phyloP scores from a whole-genome alignment of 495 filamentous ascomycete species.

The Thozetella sp. region DNA sequence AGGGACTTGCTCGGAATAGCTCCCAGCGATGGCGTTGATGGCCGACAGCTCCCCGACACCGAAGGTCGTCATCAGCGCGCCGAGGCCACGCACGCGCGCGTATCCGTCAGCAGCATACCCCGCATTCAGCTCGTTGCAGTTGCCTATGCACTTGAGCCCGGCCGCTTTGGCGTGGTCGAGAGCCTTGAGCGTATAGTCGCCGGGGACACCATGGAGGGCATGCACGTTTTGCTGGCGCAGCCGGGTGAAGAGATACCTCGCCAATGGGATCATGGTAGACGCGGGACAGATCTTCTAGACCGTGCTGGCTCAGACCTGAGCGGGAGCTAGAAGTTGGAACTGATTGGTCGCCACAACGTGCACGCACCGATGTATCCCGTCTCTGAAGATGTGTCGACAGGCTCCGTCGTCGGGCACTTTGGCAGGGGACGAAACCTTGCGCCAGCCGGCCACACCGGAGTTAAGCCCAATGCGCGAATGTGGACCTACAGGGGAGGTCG shows the following conservation, averaged over 20 bases:
- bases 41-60: slow-evolving; percentile 81
- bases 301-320: too few relatives aligned
- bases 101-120: slow-evolving; percentile 85
- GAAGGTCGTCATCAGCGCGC: slow-evolving; percentile 77
- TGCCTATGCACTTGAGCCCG: slow-evolving; percentile 76
- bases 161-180: slow-evolving; percentile 11
- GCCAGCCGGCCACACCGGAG: too few relatives aligned
- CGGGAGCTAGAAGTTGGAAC: too few relatives aligned
- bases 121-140: slow-evolving; percentile 82
- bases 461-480: too few relatives aligned
- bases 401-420: too few relatives aligned
- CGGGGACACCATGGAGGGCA: slow-evolving; percentile 72
- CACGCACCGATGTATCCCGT: too few relatives aligned
- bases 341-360: too few relatives aligned
- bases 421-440: too few relatives aligned
- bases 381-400: too few relatives aligned
- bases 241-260: slow-evolving; percentile 70
- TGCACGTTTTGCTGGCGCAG: slow-evolving; percentile 69
- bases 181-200: slow-evolving; percentile 64
- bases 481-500: too few relatives aligned
- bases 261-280: too few relatives aligned
- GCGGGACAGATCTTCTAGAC: too few relatives aligned
- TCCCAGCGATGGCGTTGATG: slow-evolving; percentile 71
- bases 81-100: slow-evolving; percentile 71
- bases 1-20: slow-evolving; percentile 75